Conservation (phyloP, 352 stramenopile species). For the Phytophthora tubulina region DNA sequence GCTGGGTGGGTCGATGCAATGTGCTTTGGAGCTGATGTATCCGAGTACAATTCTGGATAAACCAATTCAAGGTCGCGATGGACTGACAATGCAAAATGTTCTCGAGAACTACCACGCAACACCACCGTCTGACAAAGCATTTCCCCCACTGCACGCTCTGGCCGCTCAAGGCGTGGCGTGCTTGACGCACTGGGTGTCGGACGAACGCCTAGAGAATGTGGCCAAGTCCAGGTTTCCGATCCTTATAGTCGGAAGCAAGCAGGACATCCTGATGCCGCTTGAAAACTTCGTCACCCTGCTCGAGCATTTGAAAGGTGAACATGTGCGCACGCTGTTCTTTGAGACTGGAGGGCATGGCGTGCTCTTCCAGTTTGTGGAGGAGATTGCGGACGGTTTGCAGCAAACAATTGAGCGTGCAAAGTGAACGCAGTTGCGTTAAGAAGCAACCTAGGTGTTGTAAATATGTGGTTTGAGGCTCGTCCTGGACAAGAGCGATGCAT, state of each 20-base stretch:
- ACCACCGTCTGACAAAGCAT: slow-evolving; percentile 25
- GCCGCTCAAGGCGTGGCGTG: slow-evolving; percentile 59
- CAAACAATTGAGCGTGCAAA: slow-evolving; percentile 42
- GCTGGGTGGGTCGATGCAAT: slow-evolving; percentile 35
- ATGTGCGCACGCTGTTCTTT: slow-evolving; percentile 45
- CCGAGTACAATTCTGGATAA: slow-evolving; percentile 35
- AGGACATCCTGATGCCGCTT: slow-evolving; percentile 60
- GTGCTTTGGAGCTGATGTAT: slow-evolving; percentile 44
- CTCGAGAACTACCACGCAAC: slow-evolving; percentile 49
- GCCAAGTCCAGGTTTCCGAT: slow-evolving; percentile 55
- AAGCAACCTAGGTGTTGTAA: too few species aligned
- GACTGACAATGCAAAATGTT: slow-evolving; percentile 43
- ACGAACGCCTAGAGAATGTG: slow-evolving; percentile 52
- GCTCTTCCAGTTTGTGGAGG: slow-evolving; percentile 47
- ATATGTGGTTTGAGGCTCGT: too few species aligned
- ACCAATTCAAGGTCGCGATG: slow-evolving; percentile 36
- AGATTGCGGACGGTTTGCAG: slow-evolving; percentile 42
- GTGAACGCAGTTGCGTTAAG: too few species aligned
- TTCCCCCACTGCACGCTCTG: slow-evolving; percentile 44
- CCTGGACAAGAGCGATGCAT: too few species aligned
- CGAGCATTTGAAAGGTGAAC: slow-evolving; percentile 38
- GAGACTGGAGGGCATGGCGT: slow-evolving; percentile 45
- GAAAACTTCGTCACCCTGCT: slow-evolving; percentile 46
- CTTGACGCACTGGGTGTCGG: slow-evolving; percentile 60
- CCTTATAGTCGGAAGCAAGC: slow-evolving; percentile 55